phyloP scores from a whole-genome alignment of 1,139 yeast genomes.

The Insectozyma bohioensis region DNA sequence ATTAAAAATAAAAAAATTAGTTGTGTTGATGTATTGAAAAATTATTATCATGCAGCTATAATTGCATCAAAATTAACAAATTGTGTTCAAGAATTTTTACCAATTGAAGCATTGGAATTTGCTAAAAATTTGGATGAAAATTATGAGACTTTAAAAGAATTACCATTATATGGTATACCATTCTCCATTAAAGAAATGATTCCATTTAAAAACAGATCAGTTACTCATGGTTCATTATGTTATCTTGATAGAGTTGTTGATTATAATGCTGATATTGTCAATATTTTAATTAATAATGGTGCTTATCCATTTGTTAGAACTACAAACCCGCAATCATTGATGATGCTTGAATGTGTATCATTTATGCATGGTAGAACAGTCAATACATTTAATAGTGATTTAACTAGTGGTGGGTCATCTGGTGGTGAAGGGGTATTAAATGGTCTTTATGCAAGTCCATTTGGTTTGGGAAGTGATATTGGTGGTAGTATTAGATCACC shows the following conservation, averaged over 20 bases:
- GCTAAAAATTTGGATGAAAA: conserved; percentile 20
- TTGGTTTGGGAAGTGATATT: conserved; percentile 31
- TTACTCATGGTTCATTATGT: conserved; percentile 25
- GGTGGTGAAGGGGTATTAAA: conserved; percentile 28
- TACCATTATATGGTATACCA: conserved; percentile 24
- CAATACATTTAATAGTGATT: conserved; percentile 51
- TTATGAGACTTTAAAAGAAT: conserved; percentile 15
- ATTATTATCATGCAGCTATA: conserved; percentile 25
- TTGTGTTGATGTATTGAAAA: conserved; percentile 28
- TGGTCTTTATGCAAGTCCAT: conserved; percentile 23
- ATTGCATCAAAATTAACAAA: conserved; percentile 24
- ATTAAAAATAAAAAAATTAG: conserved; percentile 16
- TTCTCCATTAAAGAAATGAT: conserved; percentile 24
- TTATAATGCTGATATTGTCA: conserved; percentile 22
- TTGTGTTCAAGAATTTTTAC: conserved; percentile 22
- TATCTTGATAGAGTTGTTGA: conserved; percentile 21
- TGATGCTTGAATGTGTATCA: conserved; percentile 54
- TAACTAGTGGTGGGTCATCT: conserved; percentile 49
- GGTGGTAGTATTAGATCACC: conserved; percentile 32
- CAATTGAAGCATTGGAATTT: conserved; percentile 18
- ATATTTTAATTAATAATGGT: conserved; percentile 19
- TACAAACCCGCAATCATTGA: conserved; percentile 55
- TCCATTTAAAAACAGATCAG: conserved; percentile 15
- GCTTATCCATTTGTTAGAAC: conserved; percentile 39
- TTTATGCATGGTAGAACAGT: conserved; percentile 51